These are phyloP conservation scores for Naegleria fowleri DNA, from an alignment of 208 protist genomes.

Conservation along the genomic window DNA sequence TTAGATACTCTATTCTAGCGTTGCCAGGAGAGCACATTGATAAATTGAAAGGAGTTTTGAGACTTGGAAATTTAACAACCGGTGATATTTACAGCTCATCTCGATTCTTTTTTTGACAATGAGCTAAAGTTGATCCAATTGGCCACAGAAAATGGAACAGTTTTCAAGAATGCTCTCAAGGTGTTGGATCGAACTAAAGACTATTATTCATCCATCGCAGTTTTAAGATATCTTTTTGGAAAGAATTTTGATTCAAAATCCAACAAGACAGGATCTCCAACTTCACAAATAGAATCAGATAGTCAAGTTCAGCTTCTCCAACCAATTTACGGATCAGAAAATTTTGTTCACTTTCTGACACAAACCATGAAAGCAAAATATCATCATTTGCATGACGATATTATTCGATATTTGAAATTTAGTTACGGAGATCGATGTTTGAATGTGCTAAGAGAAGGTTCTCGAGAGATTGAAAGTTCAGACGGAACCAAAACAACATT, in stretches of 20 bases:
- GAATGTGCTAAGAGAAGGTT: background rate
- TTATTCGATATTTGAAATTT: background rate
- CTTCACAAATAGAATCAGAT: no score
- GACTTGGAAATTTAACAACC: background rate
- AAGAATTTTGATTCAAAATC: background rate
- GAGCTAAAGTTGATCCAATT: background rate
- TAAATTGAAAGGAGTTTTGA: background rate
- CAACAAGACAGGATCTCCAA: background rate
- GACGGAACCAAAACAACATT: background rate
- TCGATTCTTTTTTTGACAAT: background rate
- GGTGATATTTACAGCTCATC: background rate
- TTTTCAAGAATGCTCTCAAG: background rate
- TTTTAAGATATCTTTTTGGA: background rate
- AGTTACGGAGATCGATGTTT: background rate
- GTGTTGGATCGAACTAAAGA: background rate
- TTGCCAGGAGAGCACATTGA: background rate
- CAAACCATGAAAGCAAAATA: background rate
- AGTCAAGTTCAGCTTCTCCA: no score
- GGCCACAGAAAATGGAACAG: background rate
- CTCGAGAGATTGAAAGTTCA: background rate
- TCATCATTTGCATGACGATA: background rate
- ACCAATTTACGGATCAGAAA: background rate
- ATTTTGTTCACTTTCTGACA: background rate
- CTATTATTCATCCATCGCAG: background rate
- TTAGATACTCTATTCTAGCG: background rate